phyloP scores from a whole-genome alignment of 768 basidiomycete species.

The Floccularia luteovirens region DNA sequence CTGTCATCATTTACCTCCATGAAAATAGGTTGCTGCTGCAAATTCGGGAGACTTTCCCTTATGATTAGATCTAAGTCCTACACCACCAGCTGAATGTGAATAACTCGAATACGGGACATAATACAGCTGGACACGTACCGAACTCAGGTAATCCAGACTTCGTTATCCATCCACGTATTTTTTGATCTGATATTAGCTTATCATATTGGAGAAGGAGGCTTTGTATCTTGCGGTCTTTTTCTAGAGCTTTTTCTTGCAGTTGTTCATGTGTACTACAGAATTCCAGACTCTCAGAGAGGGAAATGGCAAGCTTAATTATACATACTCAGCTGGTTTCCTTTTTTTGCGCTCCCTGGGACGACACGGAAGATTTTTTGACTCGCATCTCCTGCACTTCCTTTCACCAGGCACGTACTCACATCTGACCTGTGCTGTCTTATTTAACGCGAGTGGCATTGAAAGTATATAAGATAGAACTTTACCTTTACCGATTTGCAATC shows the following conservation, averaged over 20 bases:
- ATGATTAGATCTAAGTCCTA: conserved; percentile 13
- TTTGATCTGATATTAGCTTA: conserved; percentile 27
- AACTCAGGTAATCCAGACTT: conserved; percentile 14
- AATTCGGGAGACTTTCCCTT: conserved; percentile 27
- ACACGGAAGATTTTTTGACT: conserved; percentile 37
- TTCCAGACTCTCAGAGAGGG: neutral
- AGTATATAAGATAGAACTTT: conserved; percentile 5
- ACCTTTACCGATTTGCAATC: conserved; percentile 55
- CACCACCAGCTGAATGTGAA: too few relatives aligned
- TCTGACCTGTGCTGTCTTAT: conserved; percentile 30
- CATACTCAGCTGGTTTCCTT: conserved; percentile 50
- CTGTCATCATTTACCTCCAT: conserved; percentile 17
- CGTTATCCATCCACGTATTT: conserved; percentile 32
- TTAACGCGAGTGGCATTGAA: neutral
- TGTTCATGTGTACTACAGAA: conserved; percentile 43
- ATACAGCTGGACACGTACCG: too few relatives aligned
- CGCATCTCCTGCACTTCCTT: conserved; percentile 39
- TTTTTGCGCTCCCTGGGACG: conserved; percentile 43
- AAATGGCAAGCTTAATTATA: neutral
- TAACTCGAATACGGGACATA: too few relatives aligned
- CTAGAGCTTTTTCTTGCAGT: conserved; percentile 34
- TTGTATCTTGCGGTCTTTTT: conserved; percentile 39
- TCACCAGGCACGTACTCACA: conserved; percentile 43
- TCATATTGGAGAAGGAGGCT: conserved; percentile 36
- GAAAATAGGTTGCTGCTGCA: conserved; percentile 25